Conservation (phyloP, 2,329 filamentous ascomycete genomes). For the Colletotrichum sp. region DNA sequence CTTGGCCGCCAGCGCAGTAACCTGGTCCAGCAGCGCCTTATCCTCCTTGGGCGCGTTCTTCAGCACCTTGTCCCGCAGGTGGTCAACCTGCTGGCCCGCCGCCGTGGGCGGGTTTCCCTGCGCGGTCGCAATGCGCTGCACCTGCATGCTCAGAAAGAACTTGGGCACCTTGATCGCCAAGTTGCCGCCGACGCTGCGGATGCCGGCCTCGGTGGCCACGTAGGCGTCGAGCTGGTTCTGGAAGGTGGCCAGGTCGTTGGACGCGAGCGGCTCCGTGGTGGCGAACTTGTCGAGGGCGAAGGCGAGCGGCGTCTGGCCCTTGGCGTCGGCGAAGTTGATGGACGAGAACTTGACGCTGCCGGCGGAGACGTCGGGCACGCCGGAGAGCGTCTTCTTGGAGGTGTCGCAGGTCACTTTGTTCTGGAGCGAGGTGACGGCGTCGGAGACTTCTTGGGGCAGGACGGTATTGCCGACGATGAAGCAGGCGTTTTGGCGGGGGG, state of each 20-base stretch:
- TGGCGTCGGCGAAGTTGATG: constrained; percentile 60
- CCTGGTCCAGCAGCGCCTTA: constrained; percentile 55
- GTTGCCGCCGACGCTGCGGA: constrained; percentile 57
- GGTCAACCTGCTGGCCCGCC: constrained; percentile 59
- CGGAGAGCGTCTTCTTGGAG: constrained; percentile 50
- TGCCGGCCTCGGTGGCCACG: constrained; percentile 63
- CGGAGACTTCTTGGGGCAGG: constrained; percentile 56
- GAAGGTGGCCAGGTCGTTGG: constrained; percentile 55
- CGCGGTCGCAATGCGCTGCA: constrained; percentile 63
- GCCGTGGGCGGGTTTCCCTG: constrained; percentile 58
- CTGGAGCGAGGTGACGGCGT: constrained; percentile 46
- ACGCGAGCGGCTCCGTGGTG: constrained; percentile 53
- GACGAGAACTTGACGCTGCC: constrained; percentile 54
- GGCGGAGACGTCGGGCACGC: constrained; percentile 62
- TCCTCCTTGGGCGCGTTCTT: constrained; percentile 58
- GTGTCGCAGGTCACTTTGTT: constrained; percentile 54
- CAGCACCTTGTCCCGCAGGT: constrained; percentile 61
- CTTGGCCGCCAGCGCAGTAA: constrained; percentile 40
- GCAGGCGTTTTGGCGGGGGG: constrained; percentile 48
- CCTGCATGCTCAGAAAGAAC: constrained; percentile 66
- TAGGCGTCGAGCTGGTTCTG: constrained; percentile 61
- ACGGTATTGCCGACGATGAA: constrained; percentile 56
- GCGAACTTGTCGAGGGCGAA: constrained; percentile 61
- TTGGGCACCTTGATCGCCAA: constrained; percentile 66
- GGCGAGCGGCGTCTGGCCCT: constrained; percentile 48